These are phyloP conservation scores for Nyssa sinensis DNA, from an alignment of 148 eudicot species.

Conservation along the genomic window DNA sequence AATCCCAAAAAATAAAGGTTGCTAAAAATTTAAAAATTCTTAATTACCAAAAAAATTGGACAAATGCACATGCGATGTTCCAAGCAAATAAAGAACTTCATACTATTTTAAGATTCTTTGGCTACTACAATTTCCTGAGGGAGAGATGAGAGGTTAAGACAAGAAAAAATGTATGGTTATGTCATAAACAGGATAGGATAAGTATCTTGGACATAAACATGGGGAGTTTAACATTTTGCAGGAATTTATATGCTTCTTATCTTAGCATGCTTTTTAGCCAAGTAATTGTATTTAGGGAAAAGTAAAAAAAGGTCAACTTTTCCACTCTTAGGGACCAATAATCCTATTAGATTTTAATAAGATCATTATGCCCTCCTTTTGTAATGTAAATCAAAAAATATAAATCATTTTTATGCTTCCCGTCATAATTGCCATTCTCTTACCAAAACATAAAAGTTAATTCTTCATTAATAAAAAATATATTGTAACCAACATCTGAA, in stretches of 20 bases:
- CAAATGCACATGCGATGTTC: not conserved
- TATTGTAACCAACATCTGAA: not conserved
- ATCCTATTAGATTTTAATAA: not conserved
- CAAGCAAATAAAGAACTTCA: not conserved
- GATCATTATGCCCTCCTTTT: not conserved
- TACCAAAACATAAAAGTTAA: not conserved
- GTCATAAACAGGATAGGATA: not conserved
- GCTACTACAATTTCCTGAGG: not conserved
- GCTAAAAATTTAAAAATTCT: not conserved
- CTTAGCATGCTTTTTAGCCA: no score
- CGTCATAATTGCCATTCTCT: not conserved
- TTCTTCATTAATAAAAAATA: not conserved
- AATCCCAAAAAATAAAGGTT: not conserved
- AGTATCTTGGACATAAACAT: not conserved
- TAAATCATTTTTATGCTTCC: not conserved
- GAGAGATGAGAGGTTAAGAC: not conserved
- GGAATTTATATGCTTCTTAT: not conserved
- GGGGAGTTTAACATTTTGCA: not conserved
- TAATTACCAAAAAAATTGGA: not conserved
- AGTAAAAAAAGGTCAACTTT: not conserved
- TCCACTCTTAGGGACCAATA: not conserved
- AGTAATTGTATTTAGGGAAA: not conserved
- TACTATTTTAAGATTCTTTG: not conserved
- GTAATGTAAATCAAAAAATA: not conserved
- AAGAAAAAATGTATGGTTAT: not conserved